Evolutionary conservation across 2,329 filamentous ascomycete genomes (phyloP).

Genomic region (Alternaria conjuncta): DNA sequence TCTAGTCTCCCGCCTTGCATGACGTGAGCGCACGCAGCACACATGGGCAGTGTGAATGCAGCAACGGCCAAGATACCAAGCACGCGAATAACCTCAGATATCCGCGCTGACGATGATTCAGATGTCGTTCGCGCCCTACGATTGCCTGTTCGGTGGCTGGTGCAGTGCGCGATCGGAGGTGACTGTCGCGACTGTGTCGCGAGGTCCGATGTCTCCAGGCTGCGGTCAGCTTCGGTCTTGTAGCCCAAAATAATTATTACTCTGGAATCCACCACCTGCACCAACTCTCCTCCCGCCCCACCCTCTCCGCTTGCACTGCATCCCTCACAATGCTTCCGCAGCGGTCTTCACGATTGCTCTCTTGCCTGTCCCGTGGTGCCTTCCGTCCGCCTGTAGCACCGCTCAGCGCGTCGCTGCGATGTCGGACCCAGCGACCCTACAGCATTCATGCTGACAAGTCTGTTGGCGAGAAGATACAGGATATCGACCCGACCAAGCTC

Average conservation of each 20-base stretch:
- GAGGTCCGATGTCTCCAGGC: constrained; percentile 14
- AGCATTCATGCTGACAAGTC: constrained; percentile 58
- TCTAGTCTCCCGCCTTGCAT: constrained; percentile 20
- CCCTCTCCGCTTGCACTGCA: constrained; percentile 13
- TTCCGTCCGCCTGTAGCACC: constrained; percentile 34
- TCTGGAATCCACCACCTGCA: constrained; percentile 12
- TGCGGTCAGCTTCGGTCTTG: constrained; percentile 37
- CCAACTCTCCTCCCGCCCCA: constrained; percentile 9
- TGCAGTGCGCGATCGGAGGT: constrained; percentile 24
- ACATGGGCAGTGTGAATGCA: constrained; percentile 2
- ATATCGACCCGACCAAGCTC: constrained; percentile 79
- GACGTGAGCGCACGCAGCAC: constrained; percentile 18
- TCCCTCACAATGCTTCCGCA: constrained; percentile 46
- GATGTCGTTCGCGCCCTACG: constrained; percentile 28
- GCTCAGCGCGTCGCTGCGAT: constrained; percentile 53
- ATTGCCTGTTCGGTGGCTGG: background rate
- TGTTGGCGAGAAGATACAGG: constrained; percentile 62
- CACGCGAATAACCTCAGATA: constrained; percentile 37
- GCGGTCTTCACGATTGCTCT: constrained; percentile 43
- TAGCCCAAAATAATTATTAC: constrained; percentile 28
- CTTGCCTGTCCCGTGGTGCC: constrained; percentile 37
- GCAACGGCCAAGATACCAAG: background rate
- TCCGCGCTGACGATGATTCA: constrained; percentile 21
- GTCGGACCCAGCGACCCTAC: constrained; percentile 55
- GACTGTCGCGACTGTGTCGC: constrained; percentile 16